phyloP scores from a whole-genome alignment of 1,284 basidiomycete genomes.

The Athelia psychrophila region DNA sequence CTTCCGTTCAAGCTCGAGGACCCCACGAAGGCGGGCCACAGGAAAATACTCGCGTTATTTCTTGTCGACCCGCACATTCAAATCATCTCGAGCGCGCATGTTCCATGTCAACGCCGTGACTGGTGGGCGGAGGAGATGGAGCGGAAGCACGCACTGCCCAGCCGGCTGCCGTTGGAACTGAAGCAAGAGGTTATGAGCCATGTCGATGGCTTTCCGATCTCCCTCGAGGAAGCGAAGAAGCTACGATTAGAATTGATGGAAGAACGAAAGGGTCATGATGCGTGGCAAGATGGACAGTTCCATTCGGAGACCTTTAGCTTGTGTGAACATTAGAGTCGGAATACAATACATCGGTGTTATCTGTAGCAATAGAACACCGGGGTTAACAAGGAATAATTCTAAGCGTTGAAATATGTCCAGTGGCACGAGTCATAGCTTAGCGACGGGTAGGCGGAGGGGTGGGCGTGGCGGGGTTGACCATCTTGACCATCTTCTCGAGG shows the following conservation, averaged over 20 bases:
- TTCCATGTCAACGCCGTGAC: conserved; percentile 42
- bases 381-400: too few species aligned
- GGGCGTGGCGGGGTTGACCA: not conserved
- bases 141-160: not conserved
- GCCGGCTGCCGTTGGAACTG: not conserved
- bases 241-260: not conserved
- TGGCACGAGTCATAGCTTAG: too few species aligned
- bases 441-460: not conserved
- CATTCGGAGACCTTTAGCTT: not conserved
- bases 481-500: not conserved
- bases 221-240: not conserved
- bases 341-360: too few species aligned
- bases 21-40: not conserved
- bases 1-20: not conserved
- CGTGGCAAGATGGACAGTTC: not conserved
- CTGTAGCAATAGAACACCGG: too few species aligned
- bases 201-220: not conserved
- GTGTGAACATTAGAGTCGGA: conserved; percentile 1
- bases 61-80: not conserved
- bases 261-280: not conserved
- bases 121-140: conserved; percentile 25
- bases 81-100: conserved; percentile 36
- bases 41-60: not conserved
- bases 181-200: not conserved
- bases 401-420: too few species aligned